phyloP scores from a whole-genome alignment of 2,329 filamentous ascomycete genomes.

The Aspergillus cejpii region DNA sequence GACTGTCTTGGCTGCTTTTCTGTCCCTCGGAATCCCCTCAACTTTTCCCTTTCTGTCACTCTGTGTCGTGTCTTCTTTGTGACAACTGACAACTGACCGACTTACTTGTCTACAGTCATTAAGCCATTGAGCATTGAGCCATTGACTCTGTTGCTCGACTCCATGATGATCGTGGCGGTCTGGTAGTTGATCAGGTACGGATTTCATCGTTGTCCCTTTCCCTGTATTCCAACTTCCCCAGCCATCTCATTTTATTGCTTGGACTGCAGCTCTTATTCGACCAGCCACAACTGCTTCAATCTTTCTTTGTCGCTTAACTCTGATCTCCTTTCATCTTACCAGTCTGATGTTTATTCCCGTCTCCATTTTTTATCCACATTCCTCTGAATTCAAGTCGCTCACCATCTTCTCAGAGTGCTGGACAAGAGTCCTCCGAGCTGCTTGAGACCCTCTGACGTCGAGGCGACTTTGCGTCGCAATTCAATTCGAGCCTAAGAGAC shows the following conservation, averaged over 20 bases:
- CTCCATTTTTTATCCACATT: slow-evolving; percentile 23
- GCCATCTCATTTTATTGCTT: slow-evolving; percentile 36
- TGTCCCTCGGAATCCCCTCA: no score
- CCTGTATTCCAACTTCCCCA: slow-evolving; percentile 28
- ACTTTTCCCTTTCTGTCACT: neutral
- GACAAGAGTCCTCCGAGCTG: slow-evolving; percentile 10
- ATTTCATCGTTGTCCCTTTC: slow-evolving; percentile 15
- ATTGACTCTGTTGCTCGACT: slow-evolving; percentile 16
- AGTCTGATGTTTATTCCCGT: slow-evolving; percentile 8
- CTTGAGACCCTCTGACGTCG: slow-evolving; percentile 8
- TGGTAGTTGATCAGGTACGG: slow-evolving; percentile 5
- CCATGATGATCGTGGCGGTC: slow-evolving; percentile 23
- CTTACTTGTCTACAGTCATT: slow-evolving; percentile 1
- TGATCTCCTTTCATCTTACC: slow-evolving; percentile 8
- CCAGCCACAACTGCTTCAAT: slow-evolving; percentile 27
- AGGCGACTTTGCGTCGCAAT: slow-evolving; percentile 12
- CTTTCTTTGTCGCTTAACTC: slow-evolving; percentile 10
- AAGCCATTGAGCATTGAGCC: slow-evolving; percentile 16
- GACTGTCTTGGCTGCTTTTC: no score
- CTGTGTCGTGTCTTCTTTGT: no score
- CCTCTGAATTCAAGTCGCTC: slow-evolving; percentile 12
- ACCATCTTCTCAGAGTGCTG: slow-evolving; percentile 8
- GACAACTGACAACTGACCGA: no score
- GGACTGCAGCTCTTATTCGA: slow-evolving; percentile 17
- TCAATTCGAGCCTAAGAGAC: slow-evolving; percentile 1